Evolutionary conservation across 1,139 yeast species (phyloP).

Genomic region (Yamadazyma membranifaciens): DNA sequence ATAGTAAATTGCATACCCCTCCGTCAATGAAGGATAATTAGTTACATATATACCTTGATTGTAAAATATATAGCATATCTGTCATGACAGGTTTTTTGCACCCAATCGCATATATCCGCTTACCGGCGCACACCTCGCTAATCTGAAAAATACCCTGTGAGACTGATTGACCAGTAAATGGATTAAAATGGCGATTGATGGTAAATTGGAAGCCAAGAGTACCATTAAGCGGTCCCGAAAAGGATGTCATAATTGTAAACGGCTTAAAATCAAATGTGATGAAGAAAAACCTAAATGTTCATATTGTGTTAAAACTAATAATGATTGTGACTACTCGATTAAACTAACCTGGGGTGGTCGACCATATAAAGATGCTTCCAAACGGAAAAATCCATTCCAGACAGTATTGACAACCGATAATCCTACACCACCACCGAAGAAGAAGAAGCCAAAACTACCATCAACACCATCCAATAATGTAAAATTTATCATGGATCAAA

Average conservation of each 20-base stretch:
- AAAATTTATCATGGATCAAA: conserved; percentile 1
- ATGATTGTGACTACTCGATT: conserved; percentile 62
- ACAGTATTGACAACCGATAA: neutral
- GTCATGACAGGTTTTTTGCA: too few relatives aligned
- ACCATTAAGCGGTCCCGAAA: conserved; percentile 22
- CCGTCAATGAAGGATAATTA: neutral
- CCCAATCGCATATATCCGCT: too few relatives aligned
- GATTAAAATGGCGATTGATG: conserved; percentile 1
- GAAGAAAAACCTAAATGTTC: conserved; percentile 66
- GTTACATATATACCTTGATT: too few relatives aligned
- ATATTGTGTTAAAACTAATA: conserved; percentile 49
- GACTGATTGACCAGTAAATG: too few relatives aligned
- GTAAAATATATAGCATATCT: too few relatives aligned
- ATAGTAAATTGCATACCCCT: conserved; percentile 4
- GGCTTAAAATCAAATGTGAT: conserved; percentile 70
- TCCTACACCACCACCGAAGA: neutral
- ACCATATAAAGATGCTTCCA: conserved; percentile 47
- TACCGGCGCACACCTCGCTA: too few relatives aligned
- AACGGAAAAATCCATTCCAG: conserved; percentile 21
- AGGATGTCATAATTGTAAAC: conserved; percentile 72
- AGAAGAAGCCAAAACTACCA: neutral
- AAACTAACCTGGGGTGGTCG: conserved; percentile 79
- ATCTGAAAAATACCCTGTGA: neutral
- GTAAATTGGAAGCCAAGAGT: conserved; percentile 2
- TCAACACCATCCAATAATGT: neutral